A percentile compares a stretch with the other conserved stretches of the same genome.
phyloP scores from a whole-genome alignment of 163 green algal genomes.

The Chlamydomonas reinhardtii region DNA sequence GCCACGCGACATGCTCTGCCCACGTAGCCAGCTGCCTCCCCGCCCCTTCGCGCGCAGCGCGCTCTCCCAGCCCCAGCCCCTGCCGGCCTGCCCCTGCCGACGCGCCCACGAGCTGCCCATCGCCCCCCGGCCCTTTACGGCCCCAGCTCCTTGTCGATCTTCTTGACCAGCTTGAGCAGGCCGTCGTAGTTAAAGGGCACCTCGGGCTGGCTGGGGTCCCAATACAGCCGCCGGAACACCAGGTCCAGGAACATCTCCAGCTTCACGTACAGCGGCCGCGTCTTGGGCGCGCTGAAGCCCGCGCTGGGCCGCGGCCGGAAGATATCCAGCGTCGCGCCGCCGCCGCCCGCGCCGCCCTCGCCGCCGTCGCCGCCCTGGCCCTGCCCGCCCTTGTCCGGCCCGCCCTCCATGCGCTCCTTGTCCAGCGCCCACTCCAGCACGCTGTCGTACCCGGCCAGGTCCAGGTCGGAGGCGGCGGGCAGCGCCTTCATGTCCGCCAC shows the following conservation, averaged over 20 bases:
- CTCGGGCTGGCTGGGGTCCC: conserved; percentile 72
- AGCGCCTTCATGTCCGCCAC: conserved; percentile 81
- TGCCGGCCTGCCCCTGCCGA: too few species aligned
- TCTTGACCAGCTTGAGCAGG: conserved; percentile 78
- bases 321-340: conserved; percentile 56
- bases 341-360: background rate
- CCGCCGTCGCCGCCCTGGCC: background rate
- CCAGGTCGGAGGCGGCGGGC: conserved; percentile 68
- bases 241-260: conserved; percentile 82
- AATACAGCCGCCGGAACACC: conserved; percentile 77
- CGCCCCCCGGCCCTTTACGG: conserved; percentile 50
- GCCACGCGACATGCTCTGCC: too few species aligned
- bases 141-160: conserved; percentile 85
- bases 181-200: conserved; percentile 76
- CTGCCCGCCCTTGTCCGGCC: background rate
- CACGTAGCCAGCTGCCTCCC: too few species aligned
- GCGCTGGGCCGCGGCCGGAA: conserved; percentile 60
- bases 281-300: conserved; percentile 58
- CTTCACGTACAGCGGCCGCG: conserved; percentile 76
- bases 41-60: too few species aligned
- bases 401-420: conserved; percentile 70
- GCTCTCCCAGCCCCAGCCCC: too few species aligned
- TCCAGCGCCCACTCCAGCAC: conserved; percentile 74
- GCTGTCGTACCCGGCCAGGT: conserved; percentile 63
- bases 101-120: too few species aligned